A percentile compares a stretch with the other conserved stretches of the same genome.
These are phyloP conservation scores for Phlebiopsis flavidoalba DNA, from an alignment of 768 basidiomycete genomes.

Conservation along the genomic window DNA sequence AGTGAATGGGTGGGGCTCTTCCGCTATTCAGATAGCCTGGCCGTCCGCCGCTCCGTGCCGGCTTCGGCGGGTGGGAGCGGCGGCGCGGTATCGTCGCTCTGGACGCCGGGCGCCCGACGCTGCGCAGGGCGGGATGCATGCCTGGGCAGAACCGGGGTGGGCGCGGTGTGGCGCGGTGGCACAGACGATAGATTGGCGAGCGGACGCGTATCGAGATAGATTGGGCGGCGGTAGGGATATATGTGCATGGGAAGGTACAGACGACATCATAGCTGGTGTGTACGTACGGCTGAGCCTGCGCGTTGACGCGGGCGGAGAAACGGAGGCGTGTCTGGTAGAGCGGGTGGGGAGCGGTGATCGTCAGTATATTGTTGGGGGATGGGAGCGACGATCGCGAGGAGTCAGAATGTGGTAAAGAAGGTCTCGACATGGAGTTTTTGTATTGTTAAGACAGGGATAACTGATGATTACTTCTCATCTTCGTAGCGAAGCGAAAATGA, in stretches of 20 bases:
- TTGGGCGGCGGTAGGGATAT: not conserved
- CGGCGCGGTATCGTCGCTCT: not conserved
- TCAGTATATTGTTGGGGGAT: not conserved
- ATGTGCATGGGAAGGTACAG: not conserved
- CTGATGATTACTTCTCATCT: constrained; percentile 10
- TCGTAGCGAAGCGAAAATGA: not conserved
- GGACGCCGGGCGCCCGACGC: too few species aligned
- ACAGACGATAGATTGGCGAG: constrained; percentile 1
- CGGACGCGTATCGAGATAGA: not conserved
- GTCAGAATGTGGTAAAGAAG: constrained; percentile 1
- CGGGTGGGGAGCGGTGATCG: not conserved
- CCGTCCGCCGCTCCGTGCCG: too few species aligned
- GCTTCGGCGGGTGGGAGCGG: too few species aligned
- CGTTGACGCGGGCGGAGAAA: not conserved
- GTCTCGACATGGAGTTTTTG: constrained; percentile 8
- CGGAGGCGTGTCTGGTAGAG: not conserved
- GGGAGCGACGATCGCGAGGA: not conserved
- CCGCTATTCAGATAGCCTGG: too few species aligned
- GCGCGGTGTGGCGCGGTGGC: not conserved
- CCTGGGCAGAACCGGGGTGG: not conserved
- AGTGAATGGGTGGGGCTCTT: too few species aligned
- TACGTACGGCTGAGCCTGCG: not conserved
- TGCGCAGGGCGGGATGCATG: not conserved
- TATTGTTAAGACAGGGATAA: constrained; percentile 16
- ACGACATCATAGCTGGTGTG: not conserved